These are phyloP conservation scores for Jaltomata sinuosa DNA, from an alignment of 257 asterid species.

Conservation along the genomic window DNA sequence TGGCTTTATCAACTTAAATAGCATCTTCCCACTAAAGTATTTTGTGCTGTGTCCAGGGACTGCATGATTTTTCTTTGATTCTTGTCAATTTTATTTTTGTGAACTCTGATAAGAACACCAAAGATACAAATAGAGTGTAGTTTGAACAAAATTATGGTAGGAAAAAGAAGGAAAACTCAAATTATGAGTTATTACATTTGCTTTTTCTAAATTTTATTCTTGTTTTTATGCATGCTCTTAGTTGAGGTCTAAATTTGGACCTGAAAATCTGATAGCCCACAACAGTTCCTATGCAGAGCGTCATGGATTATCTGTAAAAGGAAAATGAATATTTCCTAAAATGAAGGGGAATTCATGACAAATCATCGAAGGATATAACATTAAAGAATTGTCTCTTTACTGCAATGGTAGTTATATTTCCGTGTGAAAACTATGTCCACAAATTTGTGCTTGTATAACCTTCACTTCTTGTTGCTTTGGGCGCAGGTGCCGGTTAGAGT, in stretches of 20 bases:
- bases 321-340: not conserved
- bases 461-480: not conserved
- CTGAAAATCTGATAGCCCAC: not conserved
- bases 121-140: not conserved
- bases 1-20: not conserved
- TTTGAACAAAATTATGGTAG: not conserved
- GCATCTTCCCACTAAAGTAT: not conserved
- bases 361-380: not conserved
- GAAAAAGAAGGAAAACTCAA: not conserved
- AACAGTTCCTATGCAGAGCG: not conserved
- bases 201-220: not conserved
- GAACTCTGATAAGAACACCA: not conserved
- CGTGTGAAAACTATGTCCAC: not conserved
- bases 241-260: not conserved
- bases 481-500: slow-evolving; percentile 93
- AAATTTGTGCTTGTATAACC: slow-evolving; percentile 1
- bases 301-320: not conserved
- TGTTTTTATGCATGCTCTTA: not conserved
- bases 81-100: not conserved
- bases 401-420: not conserved
- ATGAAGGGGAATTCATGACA: not conserved
- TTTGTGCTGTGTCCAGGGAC: not conserved
- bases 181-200: not conserved
- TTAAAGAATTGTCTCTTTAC: not conserved
- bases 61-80: not conserved